Conservation (phyloP, 2,329 filamentous ascomycete species). For the Colletotrichum sublineola region DNA sequence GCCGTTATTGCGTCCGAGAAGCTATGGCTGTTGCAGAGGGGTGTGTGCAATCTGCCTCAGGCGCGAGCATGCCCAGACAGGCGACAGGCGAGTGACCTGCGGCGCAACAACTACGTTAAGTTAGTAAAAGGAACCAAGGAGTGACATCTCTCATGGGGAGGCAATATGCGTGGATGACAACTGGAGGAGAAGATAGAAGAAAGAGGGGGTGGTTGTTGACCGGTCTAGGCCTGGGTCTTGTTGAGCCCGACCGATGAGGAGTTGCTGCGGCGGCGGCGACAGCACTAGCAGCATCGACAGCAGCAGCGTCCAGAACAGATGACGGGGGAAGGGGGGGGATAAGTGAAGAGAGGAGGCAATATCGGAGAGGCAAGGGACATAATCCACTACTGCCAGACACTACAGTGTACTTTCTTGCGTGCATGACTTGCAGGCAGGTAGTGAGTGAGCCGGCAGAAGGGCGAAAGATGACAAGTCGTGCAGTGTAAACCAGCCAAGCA, state of each 20-base stretch:
- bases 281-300: neutral
- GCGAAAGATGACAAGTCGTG: constrained; percentile 34
- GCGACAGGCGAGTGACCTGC: constrained; percentile 20
- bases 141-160: constrained; percentile 29
- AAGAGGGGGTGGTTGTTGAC: constrained; percentile 27
- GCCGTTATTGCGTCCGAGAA: constrained; percentile 21
- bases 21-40: constrained; percentile 17
- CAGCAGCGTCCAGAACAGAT: neutral
- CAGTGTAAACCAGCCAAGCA: constrained; percentile 25
- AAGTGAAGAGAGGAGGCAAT: constrained; percentile 31
- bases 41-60: constrained; percentile 17
- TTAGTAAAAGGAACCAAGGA: constrained; percentile 27
- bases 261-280: constrained; percentile 2
- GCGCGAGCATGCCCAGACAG: constrained; percentile 28
- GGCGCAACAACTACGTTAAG: constrained; percentile 13
- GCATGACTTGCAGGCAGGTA: constrained; percentile 28
- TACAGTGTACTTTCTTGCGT: constrained; percentile 33
- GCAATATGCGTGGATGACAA: constrained; percentile 18
- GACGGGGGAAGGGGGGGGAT: neutral
- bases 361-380: constrained; percentile 28
- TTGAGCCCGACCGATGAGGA: constrained; percentile 40
- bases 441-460: constrained; percentile 25
- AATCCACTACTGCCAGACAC: constrained; percentile 30
- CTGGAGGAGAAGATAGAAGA: neutral
- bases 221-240: constrained; percentile 33